These are phyloP conservation scores for Mortierella sp. DNA, from an alignment of 371 early-diverging fungal species.

Conservation along the genomic window DNA sequence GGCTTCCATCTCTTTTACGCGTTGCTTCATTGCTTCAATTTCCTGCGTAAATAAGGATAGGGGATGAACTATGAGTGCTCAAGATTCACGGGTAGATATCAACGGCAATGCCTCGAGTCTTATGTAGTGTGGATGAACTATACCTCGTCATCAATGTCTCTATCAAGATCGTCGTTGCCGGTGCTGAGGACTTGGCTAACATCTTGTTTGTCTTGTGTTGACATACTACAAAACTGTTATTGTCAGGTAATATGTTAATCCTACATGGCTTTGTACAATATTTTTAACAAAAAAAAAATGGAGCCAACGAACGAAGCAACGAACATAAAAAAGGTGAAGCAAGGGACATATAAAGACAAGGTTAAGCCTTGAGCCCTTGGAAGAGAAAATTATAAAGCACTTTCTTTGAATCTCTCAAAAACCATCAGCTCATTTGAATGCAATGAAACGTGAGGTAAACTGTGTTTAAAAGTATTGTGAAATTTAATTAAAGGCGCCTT, in stretches of 20 bases:
- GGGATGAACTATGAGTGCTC: too few relatives aligned
- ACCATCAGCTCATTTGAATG: too few relatives aligned
- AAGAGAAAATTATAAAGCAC: too few relatives aligned
- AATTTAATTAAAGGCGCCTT: too few relatives aligned
- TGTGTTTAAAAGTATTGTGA: too few relatives aligned
- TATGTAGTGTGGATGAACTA: background rate
- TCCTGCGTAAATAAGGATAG: conserved; percentile 10
- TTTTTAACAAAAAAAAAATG: background rate
- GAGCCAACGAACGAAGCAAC: too few relatives aligned
- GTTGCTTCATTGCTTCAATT: conserved; percentile 88
- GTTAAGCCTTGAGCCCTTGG: too few relatives aligned
- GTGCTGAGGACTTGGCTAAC: conserved; percentile 16
- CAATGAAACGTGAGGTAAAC: too few relatives aligned
- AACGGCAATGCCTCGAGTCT: background rate
- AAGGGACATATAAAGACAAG: too few relatives aligned
- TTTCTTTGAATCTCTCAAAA: too few relatives aligned
- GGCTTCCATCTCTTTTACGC: conserved; percentile 93
- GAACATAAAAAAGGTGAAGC: too few relatives aligned
- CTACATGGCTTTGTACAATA: background rate
- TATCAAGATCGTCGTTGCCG: conserved; percentile 45
- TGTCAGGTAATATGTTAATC: background rate
- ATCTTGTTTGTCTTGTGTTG: conserved; percentile 37
- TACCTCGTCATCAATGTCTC: conserved; percentile 57
- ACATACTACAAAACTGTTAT: conserved; percentile 19
- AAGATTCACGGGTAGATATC: background rate